phyloP scores from a whole-genome alignment of 2,329 filamentous ascomycete species.

The Penicillium sp. region DNA sequence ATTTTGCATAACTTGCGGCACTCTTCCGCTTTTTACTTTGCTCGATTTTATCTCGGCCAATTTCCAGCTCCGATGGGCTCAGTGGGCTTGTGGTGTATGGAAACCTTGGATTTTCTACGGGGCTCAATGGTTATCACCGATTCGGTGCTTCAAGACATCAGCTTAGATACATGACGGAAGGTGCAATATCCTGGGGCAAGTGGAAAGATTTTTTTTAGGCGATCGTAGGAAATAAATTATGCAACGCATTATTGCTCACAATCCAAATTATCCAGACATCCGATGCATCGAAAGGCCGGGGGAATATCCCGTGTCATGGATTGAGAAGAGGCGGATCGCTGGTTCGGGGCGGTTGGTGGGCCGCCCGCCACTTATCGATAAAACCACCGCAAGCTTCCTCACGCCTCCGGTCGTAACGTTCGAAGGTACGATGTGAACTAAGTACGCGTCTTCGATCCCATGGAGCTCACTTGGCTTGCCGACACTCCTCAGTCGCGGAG shows the following conservation, averaged over 20 bases:
- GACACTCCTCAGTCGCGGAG: slow-evolving; percentile 34
- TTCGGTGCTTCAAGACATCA: too few species aligned
- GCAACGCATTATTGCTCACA: too few species aligned
- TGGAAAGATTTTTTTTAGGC: too few species aligned
- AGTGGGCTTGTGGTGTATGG: neutral
- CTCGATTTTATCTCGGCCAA: neutral
- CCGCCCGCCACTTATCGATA: neutral
- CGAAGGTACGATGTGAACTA: neutral
- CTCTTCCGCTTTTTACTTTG: neutral
- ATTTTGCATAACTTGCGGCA: neutral
- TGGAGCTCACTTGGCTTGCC: slow-evolving; percentile 38
- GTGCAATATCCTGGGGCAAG: too few species aligned
- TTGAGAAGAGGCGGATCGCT: neutral
- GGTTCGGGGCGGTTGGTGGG: neutral
- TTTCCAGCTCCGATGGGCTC: neutral
- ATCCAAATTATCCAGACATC: too few species aligned
- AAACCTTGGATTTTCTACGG: neutral
- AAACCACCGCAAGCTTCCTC: neutral
- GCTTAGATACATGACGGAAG: too few species aligned
- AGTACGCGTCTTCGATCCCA: slow-evolving; percentile 6
- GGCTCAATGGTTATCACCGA: neutral
- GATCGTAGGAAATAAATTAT: too few species aligned
- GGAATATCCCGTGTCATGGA: too few species aligned
- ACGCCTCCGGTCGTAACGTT: neutral
- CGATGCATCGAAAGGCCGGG: too few species aligned